Base-by-base conservation (phyloP, 139 green algal genomes). In the Chlamydomonas sp. region DNA sequence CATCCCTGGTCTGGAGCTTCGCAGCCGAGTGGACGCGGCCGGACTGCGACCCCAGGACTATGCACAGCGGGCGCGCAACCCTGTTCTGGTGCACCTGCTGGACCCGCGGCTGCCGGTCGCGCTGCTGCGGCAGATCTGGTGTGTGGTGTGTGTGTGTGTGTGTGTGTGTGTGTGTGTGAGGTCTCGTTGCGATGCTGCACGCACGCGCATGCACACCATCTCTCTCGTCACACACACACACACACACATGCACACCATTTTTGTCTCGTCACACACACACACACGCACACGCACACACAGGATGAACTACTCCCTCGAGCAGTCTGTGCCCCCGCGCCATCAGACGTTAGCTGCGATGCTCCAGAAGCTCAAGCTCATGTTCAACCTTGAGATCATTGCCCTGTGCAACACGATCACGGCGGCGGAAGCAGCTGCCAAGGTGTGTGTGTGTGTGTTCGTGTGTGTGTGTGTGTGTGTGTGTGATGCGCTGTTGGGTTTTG, bases 311-410 rank as follows among this genome's bases (percentile, higher is more conserved):
- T 81, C 76, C 3, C 28, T 78, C 37, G 76, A 81, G 62, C 38
- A 61, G 30, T 66, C 66, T 50, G 35, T 81, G 47, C 76, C 76
- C 10, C 39, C 13, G 39, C 13, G 39, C 39, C 39, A 8, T 13
- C 13, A 50, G 8, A 13, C 13, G 13, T 30, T 70, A 81, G 75
- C 37, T 3, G 73, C 76, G 26, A 78, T 81, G 76, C 71, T 81
- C 3, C 76, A 81, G 67, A 81, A 81, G 62, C 61, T 81, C 8
- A 81, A 78, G 71, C 67, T 81, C 1, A 81, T 81, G 71, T 75
- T 81, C 37, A 81, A 81, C 71, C 67, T 81, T 3, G 76, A 81
- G 71, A 59, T 75, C 24, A 81, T 81, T 33, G 67, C 76, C 1
- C 58, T 73, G 1, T n/a, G n/a, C n/a, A n/a, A n/a, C n/a, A n/a